phyloP scores from a whole-genome alignment of 2,329 filamentous ascomycete species.

The Clonostachys byssicola region DNA sequence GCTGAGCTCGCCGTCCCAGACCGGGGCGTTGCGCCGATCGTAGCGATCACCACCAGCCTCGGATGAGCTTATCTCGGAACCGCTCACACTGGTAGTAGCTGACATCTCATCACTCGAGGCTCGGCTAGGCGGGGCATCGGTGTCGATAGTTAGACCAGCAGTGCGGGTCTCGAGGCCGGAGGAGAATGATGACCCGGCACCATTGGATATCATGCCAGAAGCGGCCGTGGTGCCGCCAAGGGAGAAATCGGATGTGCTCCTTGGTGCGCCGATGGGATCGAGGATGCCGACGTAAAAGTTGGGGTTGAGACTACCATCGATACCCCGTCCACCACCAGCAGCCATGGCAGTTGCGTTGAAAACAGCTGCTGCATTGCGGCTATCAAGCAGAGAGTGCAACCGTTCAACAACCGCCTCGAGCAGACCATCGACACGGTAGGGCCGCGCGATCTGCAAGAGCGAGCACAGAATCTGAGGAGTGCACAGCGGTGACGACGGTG shows the following conservation, averaged over 20 bases:
- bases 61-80: constrained; percentile 53
- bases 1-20: constrained; percentile 80
- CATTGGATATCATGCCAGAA: not conserved
- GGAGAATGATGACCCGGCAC: constrained; percentile 15
- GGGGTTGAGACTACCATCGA: constrained; percentile 62
- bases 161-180: constrained; percentile 20
- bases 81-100: constrained; percentile 44
- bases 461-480: constrained; percentile 96
- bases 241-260: constrained; percentile 24
- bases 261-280: constrained; percentile 31
- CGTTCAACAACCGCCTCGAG: constrained; percentile 90
- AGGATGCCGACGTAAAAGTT: constrained; percentile 54
- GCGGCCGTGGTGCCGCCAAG: constrained; percentile 17
- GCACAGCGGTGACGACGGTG: constrained; percentile 71
- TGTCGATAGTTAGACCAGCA: constrained; percentile 45
- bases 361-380: constrained; percentile 89
- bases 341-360: constrained; percentile 99
- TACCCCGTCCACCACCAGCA: constrained; percentile 83
- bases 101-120: constrained; percentile 44
- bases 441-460: constrained; percentile 85
- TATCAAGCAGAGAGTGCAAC: constrained; percentile 84
- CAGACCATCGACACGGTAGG: constrained; percentile 89
- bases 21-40: constrained; percentile 17
- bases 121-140: constrained; percentile 26
- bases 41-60: constrained; percentile 43